phyloP scores from a whole-genome alignment of 371 early-diverging fungal genomes.

The Mortierella sp. region DNA sequence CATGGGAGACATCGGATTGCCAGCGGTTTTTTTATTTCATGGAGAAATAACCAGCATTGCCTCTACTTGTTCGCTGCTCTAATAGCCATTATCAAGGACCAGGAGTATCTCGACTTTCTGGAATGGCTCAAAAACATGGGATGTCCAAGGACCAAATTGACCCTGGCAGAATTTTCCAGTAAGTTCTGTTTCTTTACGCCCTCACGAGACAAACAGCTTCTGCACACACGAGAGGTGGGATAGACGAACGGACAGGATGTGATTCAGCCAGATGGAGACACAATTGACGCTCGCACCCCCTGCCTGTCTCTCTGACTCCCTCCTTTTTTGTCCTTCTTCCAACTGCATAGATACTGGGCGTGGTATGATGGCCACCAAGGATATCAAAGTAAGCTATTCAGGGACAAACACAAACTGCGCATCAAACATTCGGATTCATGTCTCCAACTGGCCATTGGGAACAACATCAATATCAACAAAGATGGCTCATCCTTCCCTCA shows the following conservation, averaged over 20 bases:
- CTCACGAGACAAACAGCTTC: constrained; percentile 1
- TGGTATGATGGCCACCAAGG: constrained; percentile 76
- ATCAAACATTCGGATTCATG: neutral
- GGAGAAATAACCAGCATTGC: neutral
- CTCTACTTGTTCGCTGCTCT: neutral
- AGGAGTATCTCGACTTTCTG: constrained; percentile 63
- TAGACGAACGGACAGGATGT: neutral
- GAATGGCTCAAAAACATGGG: constrained; percentile 63
- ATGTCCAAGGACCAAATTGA: constrained; percentile 69
- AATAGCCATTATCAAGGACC: constrained; percentile 60
- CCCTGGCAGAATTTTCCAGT: constrained; percentile 70
- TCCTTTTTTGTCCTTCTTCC: constrained; percentile 4
- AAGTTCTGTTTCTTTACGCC: constrained; percentile 13
- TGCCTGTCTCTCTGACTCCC: neutral
- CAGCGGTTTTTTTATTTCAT: neutral
- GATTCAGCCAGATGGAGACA: neutral
- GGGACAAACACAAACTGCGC: constrained; percentile 4
- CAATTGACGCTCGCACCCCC: neutral
- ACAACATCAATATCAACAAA: constrained; percentile 13
- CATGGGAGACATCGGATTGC: too few relatives aligned
- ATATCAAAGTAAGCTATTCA: constrained; percentile 59
- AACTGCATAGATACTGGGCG: constrained; percentile 66
- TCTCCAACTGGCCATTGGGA: neutral
- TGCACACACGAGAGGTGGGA: neutral
- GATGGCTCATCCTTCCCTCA: too few relatives aligned